Conservation (phyloP, 805 yeast species). For the Nakazawaea ishiwadae region DNA sequence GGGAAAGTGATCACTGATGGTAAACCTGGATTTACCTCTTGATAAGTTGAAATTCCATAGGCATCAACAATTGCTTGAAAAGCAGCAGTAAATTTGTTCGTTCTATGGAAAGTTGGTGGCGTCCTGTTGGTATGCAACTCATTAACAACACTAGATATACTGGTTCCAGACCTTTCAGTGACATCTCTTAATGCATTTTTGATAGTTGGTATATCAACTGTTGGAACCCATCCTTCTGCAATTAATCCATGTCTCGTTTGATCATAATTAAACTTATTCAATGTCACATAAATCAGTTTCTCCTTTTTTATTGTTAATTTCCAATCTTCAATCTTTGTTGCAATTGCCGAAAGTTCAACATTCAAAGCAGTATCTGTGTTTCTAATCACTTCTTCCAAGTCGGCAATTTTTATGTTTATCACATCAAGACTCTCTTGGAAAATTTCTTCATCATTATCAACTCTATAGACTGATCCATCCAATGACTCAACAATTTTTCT, state of each 20-base stretch:
- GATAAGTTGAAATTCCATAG: slow-evolving; percentile 88
- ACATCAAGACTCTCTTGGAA: slow-evolving; percentile 48
- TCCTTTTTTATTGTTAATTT: slow-evolving; percentile 66
- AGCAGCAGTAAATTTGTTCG: slow-evolving; percentile 91
- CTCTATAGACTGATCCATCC: slow-evolving; percentile 71
- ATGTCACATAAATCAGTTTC: slow-evolving; percentile 71
- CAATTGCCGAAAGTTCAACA: slow-evolving; percentile 74
- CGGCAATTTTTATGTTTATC: slow-evolving; percentile 37
- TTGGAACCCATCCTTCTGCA: slow-evolving; percentile 97
- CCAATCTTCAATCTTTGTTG: slow-evolving; percentile 76
- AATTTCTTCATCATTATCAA: slow-evolving; percentile 36
- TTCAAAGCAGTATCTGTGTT: slow-evolving; percentile 65
- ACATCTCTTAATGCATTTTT: slow-evolving; percentile 62
- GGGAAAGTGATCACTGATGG: slow-evolving; percentile 96
- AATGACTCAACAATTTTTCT: slow-evolving; percentile 81
- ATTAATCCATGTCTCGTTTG: slow-evolving; percentile 80
- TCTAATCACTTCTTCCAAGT: slow-evolving; percentile 45
- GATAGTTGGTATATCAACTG: slow-evolving; percentile 63
- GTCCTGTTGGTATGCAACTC: slow-evolving; percentile 70
- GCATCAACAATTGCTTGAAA: slow-evolving; percentile 94
- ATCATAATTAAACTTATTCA: slow-evolving; percentile 79
- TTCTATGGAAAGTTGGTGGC: slow-evolving; percentile 93
- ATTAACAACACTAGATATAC: slow-evolving; percentile 47
- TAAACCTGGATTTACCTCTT: slow-evolving; percentile 93
- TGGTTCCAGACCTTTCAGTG: slow-evolving; percentile 43